A percentile compares a stretch with the other conserved stretches of the same genome.
Conservation (phyloP, 495 filamentous ascomycete genomes). For the Lasiosphaeriaceae sp. region DNA sequence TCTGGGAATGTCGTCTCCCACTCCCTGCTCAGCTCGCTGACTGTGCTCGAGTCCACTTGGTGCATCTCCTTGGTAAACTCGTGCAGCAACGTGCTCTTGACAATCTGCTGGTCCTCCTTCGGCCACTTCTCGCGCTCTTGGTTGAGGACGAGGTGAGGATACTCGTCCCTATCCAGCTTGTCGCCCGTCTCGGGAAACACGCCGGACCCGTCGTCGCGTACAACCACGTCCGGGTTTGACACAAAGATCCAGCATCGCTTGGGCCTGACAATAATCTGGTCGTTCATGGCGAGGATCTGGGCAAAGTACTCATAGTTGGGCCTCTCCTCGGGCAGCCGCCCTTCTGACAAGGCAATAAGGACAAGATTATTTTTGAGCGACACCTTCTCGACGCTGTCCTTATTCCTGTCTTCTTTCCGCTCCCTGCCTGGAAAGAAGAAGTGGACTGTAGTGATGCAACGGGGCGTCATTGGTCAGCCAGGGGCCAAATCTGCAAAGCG, state of each 20-base stretch:
- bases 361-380: conserved; percentile 53
- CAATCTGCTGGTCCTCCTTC: conserved; percentile 29
- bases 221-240: conserved; percentile 35
- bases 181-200: conserved; percentile 31
- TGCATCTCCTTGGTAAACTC: conserved; percentile 43
- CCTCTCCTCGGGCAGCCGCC: conserved; percentile 40
- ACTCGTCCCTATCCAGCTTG: conserved; percentile 35
- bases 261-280: conserved; percentile 36
- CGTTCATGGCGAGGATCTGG: conserved; percentile 38
- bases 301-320: conserved; percentile 50
- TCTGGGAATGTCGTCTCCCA: conserved; percentile 43
- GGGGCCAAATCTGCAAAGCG: background rate
- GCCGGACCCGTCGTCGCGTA: conserved; percentile 30
- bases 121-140: conserved; percentile 37
- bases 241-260: conserved; percentile 45
- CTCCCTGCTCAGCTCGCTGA: conserved; percentile 34
- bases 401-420: conserved; percentile 14
- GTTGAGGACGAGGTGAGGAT: conserved; percentile 43
- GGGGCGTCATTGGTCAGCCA: conserved; percentile 10
- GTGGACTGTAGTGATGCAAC: conserved; percentile 32
- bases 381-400: conserved; percentile 32
- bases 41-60: conserved; percentile 39
- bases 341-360: conserved; percentile 47
- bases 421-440: conserved; percentile 43
- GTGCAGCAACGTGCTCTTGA: conserved; percentile 38